Base-by-base conservation (phyloP, 768 basidiomycete species). In the Termitomyces bulborhizus region DNA sequence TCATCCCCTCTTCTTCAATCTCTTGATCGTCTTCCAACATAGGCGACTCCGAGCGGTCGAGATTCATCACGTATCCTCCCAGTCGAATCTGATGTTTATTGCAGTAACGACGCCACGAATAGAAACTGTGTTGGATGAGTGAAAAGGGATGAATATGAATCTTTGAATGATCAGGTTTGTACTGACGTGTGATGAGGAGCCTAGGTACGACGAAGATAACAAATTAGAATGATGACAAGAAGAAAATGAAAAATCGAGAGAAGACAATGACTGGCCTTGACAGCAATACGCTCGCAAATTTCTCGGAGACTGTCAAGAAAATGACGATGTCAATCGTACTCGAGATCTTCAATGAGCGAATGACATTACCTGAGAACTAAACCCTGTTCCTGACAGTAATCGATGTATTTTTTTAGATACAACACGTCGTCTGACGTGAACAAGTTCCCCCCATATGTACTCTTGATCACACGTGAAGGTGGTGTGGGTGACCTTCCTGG, bases 51-150 rank as follows among this genome's bases (percentile, higher is more conserved):
- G 77, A 74, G 16, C 80, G 79, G 37, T 80, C 82, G 6, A 76
- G 66, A 51, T 81, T 85, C 90, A 93, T 92, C 8, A 81, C 73
- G 62, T 93, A 93, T 2, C 90, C 89, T 26, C 89, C 88, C 0
- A 93, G 76, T n/a, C 88, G 84, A 48, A 93, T 93, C 68, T 93
- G 89, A 67, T 93, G 90, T 65, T 93, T 93, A 66, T 93, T 93
- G 73, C 91, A 93, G 64, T 93, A 93, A 43, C 91, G 82, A 40
- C 91, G 81, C 91, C 91, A 93, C 1, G 90, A 93, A 66, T 91
- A 93, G 66, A 93, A 93, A 11, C 90, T 92, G 53, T 21, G 50
- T 27, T 41, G 24, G 15, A 34, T 40, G 48, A 37, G n/a, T 51
- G 26, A 34, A 39, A 31, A 40, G 42, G 15, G n/a, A 59, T 32